Evolutionary conservation across 257 asterid genomes (phyloP), one percentile per base, ranked within the genome.

Genomic region (Pogostemon cablin): DNA sequence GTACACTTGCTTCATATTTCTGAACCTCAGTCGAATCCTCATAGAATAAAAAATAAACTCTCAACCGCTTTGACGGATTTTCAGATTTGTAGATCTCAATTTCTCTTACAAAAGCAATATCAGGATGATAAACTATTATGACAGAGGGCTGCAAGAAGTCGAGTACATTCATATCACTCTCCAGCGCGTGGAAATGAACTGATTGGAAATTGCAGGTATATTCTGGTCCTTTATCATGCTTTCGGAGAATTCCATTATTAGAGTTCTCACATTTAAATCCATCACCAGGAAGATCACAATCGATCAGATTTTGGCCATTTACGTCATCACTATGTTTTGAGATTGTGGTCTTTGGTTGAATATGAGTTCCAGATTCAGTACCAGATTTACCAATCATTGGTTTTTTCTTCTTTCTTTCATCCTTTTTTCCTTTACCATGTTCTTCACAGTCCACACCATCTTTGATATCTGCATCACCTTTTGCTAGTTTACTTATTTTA

Each of bases 21-120:
- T 79, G 90, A 71, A 88, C 96, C 87, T 93, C 99, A 7, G 99
- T 89, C 65, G 99, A 93, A 72, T 91, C 86, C 74, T 91, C 99
- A 63, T 93, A 86, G 80, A 93, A 93, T 57, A 93, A 81, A 82
- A 93, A 93, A 79, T 93, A 93, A 53, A 93, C 97, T 81, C 86
- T 93, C 73, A 91, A 74, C 58, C 69, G 85, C 81, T 71, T 83
- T 12, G 83, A 75, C 17, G 99, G 93, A 76, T 91, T 91, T 81
- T 93, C 96, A 76, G 98, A 88, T 85, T 87, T 91, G 81, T 86
- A 93, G 65, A 88, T 75, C 76, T 93, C 99, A 72, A 93, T 88
- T 77, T 93, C 96, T 79, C 99, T 91, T 69, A 93, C 92, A 82
- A 93, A 93, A 44, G 90, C 87, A 79, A 87, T 78, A 75, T 89